phyloP scores from a whole-genome alignment of 2,329 filamentous ascomycete genomes.

The Cytospora piceae region DNA sequence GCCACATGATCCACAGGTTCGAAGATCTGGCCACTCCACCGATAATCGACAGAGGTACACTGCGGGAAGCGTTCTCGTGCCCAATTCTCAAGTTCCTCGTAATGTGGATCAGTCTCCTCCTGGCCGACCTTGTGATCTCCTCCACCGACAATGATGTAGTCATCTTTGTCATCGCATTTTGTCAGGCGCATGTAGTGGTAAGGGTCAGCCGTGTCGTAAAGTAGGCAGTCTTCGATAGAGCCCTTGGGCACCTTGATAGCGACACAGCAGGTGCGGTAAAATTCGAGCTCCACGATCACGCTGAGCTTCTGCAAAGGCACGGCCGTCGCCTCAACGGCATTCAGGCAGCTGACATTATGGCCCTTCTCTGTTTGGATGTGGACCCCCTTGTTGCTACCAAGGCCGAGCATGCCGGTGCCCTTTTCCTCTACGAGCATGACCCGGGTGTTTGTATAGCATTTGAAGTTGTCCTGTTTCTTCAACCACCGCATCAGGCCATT shows the following conservation, averaged over 20 bases:
- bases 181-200: constrained; percentile 62
- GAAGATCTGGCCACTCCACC: constrained; percentile 61
- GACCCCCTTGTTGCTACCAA: constrained; percentile 51
- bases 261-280: constrained; percentile 59
- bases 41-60: constrained; percentile 54
- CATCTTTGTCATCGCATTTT: constrained; percentile 54
- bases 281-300: constrained; percentile 57
- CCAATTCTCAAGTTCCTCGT: constrained; percentile 57
- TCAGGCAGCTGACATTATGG: constrained; percentile 50
- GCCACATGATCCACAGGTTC: constrained; percentile 59
- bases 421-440: constrained; percentile 52
- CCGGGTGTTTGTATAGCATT: constrained; percentile 55
- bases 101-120: constrained; percentile 48
- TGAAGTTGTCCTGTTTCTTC: constrained; percentile 54
- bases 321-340: constrained; percentile 58
- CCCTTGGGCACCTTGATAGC: constrained; percentile 57
- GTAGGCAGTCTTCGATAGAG: constrained; percentile 55
- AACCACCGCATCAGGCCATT: constrained; percentile 57
- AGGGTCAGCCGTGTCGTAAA: constrained; percentile 58
- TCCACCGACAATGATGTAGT: constrained; percentile 60
- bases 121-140: constrained; percentile 64
- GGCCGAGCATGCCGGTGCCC: constrained; percentile 48
- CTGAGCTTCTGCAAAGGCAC: constrained; percentile 60
- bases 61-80: constrained; percentile 55
- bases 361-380: constrained; percentile 50